Base-by-base conservation (phyloP, 441 rosid species). In the Pelargonium australe region DNA sequence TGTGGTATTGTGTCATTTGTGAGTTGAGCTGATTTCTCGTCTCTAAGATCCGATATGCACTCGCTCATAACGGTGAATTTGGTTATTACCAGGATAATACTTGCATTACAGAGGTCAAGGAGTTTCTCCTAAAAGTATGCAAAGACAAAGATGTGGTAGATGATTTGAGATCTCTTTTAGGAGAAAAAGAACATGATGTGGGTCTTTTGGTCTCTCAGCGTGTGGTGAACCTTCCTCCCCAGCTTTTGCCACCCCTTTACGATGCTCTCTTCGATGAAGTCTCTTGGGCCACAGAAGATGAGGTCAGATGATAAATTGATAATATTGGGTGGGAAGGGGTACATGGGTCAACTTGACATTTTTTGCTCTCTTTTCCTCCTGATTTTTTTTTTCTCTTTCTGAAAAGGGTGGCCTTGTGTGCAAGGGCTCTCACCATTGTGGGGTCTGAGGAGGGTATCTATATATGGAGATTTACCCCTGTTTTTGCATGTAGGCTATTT, bases 141-240 rank as follows among this genome's bases (percentile, higher is more conserved):
- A 75, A 66, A 6, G 91, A 85, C 65, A 87, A 82, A 57, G 77
- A 68, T 34, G 60, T 72, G 37, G 67, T 49, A 16, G 79, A 57
- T 55, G 72, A 82, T 67, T 71, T 94, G 68, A 77, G 79, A 76
- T 43, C 77, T 43, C 77, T 91, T 28, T 72, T 85, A 67, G 85
- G 78, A 74, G 86, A 89, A 65, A 74, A 82, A 69, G 77, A 88
- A 47, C 75, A 70, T 7, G 41, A 65, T 65, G 87, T 84, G 57
- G 95, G 91, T 78, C 84, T 94, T 16, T 78, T 94, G 83, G 93
- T 94, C 64, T 94, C 97, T 63, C 97, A 85, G 75, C 85, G 85
- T 20, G 92, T 91, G 73, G 81, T 81, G 76, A 94, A 91, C 80
- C 88, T 94, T 68, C 97, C 96, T 71, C 91, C 87, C 58, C 92